phyloP scores from a whole-genome alignment of 2,329 filamentous ascomycete species.

The Pseudohalonectria lignicola region DNA sequence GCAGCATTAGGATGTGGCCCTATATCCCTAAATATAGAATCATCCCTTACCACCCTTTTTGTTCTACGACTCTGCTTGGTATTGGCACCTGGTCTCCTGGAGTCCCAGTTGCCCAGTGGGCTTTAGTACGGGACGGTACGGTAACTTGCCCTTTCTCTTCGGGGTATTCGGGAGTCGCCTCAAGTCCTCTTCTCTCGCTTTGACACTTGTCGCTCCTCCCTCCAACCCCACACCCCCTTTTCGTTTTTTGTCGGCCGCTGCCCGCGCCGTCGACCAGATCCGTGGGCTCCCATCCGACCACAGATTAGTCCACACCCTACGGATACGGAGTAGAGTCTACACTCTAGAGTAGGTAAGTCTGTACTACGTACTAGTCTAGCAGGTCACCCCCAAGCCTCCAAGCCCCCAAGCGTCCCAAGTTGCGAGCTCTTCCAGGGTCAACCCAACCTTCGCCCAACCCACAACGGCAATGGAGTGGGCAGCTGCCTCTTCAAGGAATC shows the following conservation, averaged over 20 bases:
- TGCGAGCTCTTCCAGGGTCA: neutral
- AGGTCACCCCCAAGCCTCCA: no score
- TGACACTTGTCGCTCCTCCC: neutral
- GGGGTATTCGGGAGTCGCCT: no score
- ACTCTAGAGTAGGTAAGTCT: no score
- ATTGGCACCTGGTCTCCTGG: no score
- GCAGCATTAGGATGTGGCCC: slow-evolving; percentile 17
- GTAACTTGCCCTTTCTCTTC: no score
- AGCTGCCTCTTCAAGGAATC: slow-evolving; percentile 1
- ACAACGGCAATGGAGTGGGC: neutral
- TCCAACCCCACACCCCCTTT: neutral
- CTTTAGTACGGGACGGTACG: no score
- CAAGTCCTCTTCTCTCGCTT: no score
- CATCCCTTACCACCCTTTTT: slow-evolving; percentile 1
- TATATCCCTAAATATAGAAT: slow-evolving; percentile 21
- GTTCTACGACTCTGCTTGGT: neutral
- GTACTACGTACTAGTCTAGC: no score
- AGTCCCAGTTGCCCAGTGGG: no score
- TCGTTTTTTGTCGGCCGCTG: neutral
- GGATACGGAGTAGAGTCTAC: no score
- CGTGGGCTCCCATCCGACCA: neutral
- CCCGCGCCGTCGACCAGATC: neutral
- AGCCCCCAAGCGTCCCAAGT: no score
- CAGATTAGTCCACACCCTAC: no score
- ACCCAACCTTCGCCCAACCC: neutral